Evolutionary conservation across 495 filamentous ascomycete genomes (phyloP).

Genomic region (Aspergillus avenaceus): DNA sequence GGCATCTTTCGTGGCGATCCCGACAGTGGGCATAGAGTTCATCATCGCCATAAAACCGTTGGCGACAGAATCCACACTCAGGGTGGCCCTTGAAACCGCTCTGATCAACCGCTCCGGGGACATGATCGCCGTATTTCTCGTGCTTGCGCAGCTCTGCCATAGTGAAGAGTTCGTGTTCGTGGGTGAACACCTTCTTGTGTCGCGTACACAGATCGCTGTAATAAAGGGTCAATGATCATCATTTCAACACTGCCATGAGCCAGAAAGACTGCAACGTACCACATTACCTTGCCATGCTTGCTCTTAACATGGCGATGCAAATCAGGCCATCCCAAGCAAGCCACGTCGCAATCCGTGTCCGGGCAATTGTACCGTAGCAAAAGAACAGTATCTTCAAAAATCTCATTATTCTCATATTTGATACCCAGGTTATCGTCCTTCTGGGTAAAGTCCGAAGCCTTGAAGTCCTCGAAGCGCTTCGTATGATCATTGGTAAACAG

Average conservation of each 20-base stretch:
- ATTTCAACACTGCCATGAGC: neutral
- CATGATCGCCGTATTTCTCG: conserved; percentile 86
- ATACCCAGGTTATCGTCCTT: conserved; percentile 84
- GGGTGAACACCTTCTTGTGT: conserved; percentile 97
- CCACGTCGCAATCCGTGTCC: conserved; percentile 76
- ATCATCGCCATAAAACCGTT: conserved; percentile 92
- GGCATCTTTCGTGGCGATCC: conserved; percentile 88
- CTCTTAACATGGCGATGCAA: conserved; percentile 84
- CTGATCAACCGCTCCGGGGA: conserved; percentile 85
- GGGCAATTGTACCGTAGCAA: conserved; percentile 96
- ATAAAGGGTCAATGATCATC: neutral
- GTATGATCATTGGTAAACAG: conserved; percentile 81
- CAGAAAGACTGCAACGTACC: conserved; percentile 43
- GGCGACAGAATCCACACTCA: conserved; percentile 86
- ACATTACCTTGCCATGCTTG: conserved; percentile 84
- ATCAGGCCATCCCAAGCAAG: conserved; percentile 89
- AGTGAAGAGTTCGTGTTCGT: conserved; percentile 94
- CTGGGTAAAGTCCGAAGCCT: conserved; percentile 62
- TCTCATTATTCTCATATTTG: conserved; percentile 78
- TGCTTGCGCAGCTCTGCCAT: conserved; percentile 76
- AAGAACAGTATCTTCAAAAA: conserved; percentile 80
- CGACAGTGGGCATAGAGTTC: conserved; percentile 92
- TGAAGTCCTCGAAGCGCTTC: conserved; percentile 82
- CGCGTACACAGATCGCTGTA: conserved; percentile 78
- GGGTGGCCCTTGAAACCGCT: conserved; percentile 96